These are phyloP conservation scores for Phytophthora constricta DNA, from an alignment of 352 stramenopile species.

Conservation along the genomic window DNA sequence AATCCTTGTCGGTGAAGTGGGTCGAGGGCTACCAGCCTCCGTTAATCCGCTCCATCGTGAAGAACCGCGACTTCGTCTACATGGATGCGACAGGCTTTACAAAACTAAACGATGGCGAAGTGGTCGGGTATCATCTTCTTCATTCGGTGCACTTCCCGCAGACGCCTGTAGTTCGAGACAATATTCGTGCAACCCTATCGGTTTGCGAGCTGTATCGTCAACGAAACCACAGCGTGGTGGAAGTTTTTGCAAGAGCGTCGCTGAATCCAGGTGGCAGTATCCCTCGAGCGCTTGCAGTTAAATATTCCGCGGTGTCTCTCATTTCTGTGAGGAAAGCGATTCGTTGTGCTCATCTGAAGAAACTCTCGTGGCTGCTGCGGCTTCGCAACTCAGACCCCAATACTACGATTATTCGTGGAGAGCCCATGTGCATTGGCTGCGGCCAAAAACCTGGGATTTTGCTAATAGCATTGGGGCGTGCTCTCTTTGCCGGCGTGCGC, in stretches of 20 bases:
- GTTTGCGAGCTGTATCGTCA: slow-evolving; percentile 63
- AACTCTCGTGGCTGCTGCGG: slow-evolving; percentile 50
- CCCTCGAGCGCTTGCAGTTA: slow-evolving; percentile 53
- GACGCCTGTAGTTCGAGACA: slow-evolving; percentile 41
- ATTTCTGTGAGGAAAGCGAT: slow-evolving; percentile 53
- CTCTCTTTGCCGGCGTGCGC: slow-evolving; percentile 29
- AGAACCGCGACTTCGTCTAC: slow-evolving; percentile 46
- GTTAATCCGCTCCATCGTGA: slow-evolving; percentile 37
- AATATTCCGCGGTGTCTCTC: slow-evolving; percentile 51
- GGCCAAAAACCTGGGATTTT: slow-evolving; percentile 35
- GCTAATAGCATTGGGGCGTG: slow-evolving; percentile 33
- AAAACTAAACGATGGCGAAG: slow-evolving; percentile 45
- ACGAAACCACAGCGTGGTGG: slow-evolving; percentile 49
- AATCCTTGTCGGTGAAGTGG: slow-evolving; percentile 63
- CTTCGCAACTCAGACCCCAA: slow-evolving; percentile 3
- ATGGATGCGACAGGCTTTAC: slow-evolving; percentile 48
- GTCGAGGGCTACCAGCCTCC: slow-evolving; percentile 33
- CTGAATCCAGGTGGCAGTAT: slow-evolving; percentile 51
- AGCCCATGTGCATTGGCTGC: slow-evolving; percentile 38
- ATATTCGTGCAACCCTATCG: slow-evolving; percentile 61
- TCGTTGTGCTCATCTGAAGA: slow-evolving; percentile 59
- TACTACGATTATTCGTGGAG: slow-evolving; percentile 16
- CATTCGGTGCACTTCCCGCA: slow-evolving; percentile 69
- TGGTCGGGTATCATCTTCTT: slow-evolving; percentile 67
- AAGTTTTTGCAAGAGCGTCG: slow-evolving; percentile 51